Evolutionary conservation across 495 filamentous ascomycete genomes (phyloP).

Genomic region (Pyrenula massariospora): DNA sequence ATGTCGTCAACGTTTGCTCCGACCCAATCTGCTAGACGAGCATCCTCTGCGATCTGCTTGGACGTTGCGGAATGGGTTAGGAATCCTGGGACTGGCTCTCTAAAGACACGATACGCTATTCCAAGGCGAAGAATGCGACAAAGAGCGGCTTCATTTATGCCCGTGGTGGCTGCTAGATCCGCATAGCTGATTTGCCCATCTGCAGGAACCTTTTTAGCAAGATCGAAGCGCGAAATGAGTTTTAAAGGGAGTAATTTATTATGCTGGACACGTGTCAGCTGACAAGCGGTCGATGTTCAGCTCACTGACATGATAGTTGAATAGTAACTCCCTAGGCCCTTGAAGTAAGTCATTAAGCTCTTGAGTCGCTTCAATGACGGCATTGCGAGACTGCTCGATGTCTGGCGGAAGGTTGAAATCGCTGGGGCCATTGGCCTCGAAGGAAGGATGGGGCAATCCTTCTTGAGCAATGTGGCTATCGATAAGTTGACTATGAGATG

Average conservation of each 20-base stretch:
- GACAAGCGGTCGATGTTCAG: background rate
- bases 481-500: conserved; percentile 4
- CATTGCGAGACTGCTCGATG: conserved; percentile 6
- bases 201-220: conserved; percentile 18
- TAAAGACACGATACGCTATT: conserved; percentile 45
- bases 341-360: conserved; percentile 11
- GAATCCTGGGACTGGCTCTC: conserved; percentile 32
- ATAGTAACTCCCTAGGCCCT: conserved; percentile 5
- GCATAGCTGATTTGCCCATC: conserved; percentile 26
- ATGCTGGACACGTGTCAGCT: background rate
- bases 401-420: conserved; percentile 8
- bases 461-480: conserved; percentile 6
- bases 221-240: conserved; percentile 21
- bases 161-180: conserved; percentile 26
- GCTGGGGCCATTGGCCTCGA: conserved; percentile 7
- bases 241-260: conserved; percentile 12
- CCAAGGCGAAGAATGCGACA: conserved; percentile 41
- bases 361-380: conserved; percentile 7
- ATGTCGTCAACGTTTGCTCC: conserved; percentile 39
- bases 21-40: conserved; percentile 32
- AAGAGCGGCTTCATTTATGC: conserved; percentile 31
- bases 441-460: conserved; percentile 8
- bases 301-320: conserved; percentile 2
- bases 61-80: conserved; percentile 43
- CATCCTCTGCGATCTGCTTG: conserved; percentile 28